Conservation (phyloP, 345 rosid genomes). For the Ailanthus altissimus region DNA sequence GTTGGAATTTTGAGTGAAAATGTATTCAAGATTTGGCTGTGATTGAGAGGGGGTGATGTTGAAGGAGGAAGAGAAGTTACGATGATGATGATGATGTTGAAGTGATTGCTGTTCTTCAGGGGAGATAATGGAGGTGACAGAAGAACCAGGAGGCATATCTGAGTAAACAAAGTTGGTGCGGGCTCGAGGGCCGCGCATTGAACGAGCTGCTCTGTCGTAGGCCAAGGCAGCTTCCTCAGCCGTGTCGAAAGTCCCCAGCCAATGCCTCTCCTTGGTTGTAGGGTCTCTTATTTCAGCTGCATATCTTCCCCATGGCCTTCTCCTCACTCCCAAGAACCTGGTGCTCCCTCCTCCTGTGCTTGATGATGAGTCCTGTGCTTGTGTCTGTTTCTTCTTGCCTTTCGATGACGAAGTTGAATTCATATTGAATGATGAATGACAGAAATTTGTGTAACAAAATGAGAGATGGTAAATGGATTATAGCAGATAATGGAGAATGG, state of each 20-base stretch:
- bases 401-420: slow-evolving; percentile 52
- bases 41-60: slow-evolving; percentile 19
- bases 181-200: slow-evolving; percentile 74
- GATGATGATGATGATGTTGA: slow-evolving; percentile 16
- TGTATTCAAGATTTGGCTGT: slow-evolving; percentile 21
- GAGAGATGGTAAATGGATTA: neutral
- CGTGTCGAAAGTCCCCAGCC: slow-evolving; percentile 87
- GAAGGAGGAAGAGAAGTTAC: slow-evolving; percentile 18
- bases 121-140: slow-evolving; percentile 73
- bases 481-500: neutral
- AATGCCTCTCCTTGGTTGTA: slow-evolving; percentile 77
- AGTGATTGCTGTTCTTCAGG: slow-evolving; percentile 51
- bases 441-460: too few species aligned
- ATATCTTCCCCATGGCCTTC: slow-evolving; percentile 90
- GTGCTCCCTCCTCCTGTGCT: slow-evolving; percentile 16
- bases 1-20: slow-evolving; percentile 25
- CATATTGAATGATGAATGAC: slow-evolving; percentile 30
- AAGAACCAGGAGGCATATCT: slow-evolving; percentile 72
- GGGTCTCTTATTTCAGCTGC: slow-evolving; percentile 91
- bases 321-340: slow-evolving; percentile 71
- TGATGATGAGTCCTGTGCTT: slow-evolving; percentile 27
- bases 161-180: slow-evolving; percentile 87
- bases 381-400: slow-evolving; percentile 56
- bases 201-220: slow-evolving; percentile 75
- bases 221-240: slow-evolving; percentile 89